Conservation (phyloP, 2,329 filamentous ascomycete genomes). For the Rhynchosporium secalis region DNA sequence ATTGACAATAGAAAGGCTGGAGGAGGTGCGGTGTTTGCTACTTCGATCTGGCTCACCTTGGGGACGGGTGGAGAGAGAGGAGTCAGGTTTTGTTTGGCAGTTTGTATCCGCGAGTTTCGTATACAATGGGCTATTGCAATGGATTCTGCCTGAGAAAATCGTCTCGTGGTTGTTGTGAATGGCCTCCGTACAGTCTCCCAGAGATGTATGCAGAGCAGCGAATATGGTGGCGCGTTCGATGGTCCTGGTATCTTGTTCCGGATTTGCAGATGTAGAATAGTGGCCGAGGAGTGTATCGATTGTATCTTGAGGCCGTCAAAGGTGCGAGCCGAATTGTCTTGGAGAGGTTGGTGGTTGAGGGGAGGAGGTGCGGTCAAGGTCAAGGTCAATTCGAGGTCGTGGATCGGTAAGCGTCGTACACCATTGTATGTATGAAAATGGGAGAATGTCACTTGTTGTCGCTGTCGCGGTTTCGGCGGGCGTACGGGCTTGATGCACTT, state of each 20-base stretch:
- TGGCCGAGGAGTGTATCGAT: background rate
- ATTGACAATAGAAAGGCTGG: background rate
- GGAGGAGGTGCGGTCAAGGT: background rate
- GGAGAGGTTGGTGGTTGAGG: background rate
- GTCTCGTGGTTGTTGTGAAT: background rate
- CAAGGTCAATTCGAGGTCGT: background rate
- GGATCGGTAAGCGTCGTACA: background rate
- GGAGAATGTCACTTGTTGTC: background rate
- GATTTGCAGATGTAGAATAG: background rate
- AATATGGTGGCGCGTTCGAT: background rate
- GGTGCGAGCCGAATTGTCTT: background rate
- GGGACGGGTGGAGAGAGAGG: background rate
- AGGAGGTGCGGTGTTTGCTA: background rate
- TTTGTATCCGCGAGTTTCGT: too few species aligned
- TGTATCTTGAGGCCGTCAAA: slow-evolving; percentile 2
- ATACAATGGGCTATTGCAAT: too few species aligned
- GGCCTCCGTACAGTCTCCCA: background rate
- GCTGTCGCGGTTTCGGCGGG: background rate
- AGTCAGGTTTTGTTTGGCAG: too few species aligned
- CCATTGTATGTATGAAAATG: slow-evolving; percentile 3
- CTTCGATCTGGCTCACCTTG: background rate
- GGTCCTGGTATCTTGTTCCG: background rate
- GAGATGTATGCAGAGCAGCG: background rate
- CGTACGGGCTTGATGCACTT: background rate
- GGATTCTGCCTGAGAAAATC: background rate